These are phyloP conservation scores for Mortierella alpina DNA, from an alignment of 192 early-diverging fungal genomes.

Conservation along the genomic window DNA sequence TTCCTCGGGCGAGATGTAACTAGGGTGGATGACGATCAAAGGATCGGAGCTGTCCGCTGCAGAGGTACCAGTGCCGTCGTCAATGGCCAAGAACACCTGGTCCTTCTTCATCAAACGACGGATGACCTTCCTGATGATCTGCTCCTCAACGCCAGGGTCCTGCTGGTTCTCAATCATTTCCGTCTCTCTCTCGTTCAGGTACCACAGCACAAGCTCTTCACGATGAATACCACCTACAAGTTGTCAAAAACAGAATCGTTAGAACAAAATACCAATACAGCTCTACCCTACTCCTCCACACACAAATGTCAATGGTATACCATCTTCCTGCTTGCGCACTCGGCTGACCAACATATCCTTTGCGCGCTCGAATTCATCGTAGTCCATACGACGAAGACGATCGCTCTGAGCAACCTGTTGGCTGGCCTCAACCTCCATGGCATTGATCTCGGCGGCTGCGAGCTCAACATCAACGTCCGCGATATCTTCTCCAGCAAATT, in stretches of 20 bases:
- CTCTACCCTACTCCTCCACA: conserved; percentile 20
- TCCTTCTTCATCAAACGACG: conserved; percentile 50
- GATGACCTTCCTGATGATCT: conserved; percentile 48
- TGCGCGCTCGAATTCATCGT: conserved; percentile 48
- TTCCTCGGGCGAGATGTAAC: conserved; percentile 48
- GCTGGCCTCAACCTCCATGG: conserved; percentile 37
- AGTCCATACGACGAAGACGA: conserved; percentile 49
- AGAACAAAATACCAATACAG: background rate
- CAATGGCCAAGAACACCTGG: conserved; percentile 45
- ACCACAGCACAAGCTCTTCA: conserved; percentile 44
- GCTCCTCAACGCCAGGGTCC: conserved; percentile 30
- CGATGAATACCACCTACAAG: conserved; percentile 23
- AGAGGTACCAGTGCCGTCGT: conserved; percentile 24
- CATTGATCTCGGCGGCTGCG: conserved; percentile 8
- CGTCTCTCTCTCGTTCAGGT: conserved; percentile 18
- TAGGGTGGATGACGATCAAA: conserved; percentile 48
- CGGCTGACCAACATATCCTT: conserved; percentile 46
- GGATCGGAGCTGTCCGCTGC: conserved; percentile 38
- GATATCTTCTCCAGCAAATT: conserved; percentile 38
- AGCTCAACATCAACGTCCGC: conserved; percentile 41
- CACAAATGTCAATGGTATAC: conserved; percentile 1
- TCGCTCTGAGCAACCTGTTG: conserved; percentile 7
- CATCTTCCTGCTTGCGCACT: conserved; percentile 40
- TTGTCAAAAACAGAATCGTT: background rate
- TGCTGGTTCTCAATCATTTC: conserved; percentile 43